Base-by-base conservation (phyloP, 148 eudicot species). In the Silene uniflora region DNA sequence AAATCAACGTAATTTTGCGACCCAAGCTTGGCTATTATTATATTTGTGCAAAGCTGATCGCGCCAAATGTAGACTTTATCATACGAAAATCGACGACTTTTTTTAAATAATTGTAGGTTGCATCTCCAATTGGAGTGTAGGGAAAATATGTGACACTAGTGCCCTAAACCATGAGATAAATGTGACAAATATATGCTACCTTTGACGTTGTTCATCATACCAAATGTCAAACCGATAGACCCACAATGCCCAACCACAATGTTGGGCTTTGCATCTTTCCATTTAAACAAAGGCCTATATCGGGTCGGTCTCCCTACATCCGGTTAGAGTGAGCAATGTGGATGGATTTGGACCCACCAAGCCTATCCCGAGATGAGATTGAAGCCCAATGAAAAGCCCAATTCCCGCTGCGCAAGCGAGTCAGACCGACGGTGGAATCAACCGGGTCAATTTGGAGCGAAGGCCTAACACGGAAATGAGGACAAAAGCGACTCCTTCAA, bases 171-270 rank as follows among this genome's bases (percentile, higher is more conserved):
- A 93, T 73, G 94, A 91, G 54, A 91, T 73, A 29, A 86, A 72
- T 74, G 98, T 93, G 16, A 91, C 98, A 84, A 89, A 88, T 2
- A 93, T 92, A 93, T 93, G 82, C 97, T 90, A 44, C 98, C 98
- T 70, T 91, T 93, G 14, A 93, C 69, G 8, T 88, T 81, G 23
- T 90, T 93, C 91, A 89, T 90, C 8, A 93, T 73, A 62, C 98
- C 93, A 55, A 78, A 89, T 35, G 87, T 78, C 82, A 85, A 9
- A 93, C 83, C 18, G 91, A 49, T 52, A 93, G 88, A 52, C 98
- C 98, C 0, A 86, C 85, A 0, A 74, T 8, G 22, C 92, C 94
- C 27, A 93, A 79, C 98, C 98, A 93, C 35, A 93, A 81, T 13
- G 92, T 91, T 46, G 94, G 90, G 84, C 98, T 88, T 44, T 77